phyloP scores from a whole-genome alignment of 345 rosid species.

The Anacardium occidentale region DNA sequence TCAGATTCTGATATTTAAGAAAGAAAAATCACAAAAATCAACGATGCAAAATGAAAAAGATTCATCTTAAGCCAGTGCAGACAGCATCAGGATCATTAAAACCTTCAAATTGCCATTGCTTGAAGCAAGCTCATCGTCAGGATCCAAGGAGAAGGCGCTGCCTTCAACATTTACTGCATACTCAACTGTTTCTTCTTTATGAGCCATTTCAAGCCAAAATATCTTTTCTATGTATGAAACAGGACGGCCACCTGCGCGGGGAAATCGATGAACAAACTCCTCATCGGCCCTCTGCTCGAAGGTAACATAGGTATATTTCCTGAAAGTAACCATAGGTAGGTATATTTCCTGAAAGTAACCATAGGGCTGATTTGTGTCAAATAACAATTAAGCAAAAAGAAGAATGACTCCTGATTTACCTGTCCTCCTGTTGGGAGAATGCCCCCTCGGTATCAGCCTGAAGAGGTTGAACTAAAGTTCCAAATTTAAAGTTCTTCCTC shows the following conservation, averaged over 20 bases:
- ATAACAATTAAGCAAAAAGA: background rate
- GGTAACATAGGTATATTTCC: slow-evolving; percentile 47
- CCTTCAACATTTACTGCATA: slow-evolving; percentile 72
- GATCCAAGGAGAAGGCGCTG: slow-evolving; percentile 58
- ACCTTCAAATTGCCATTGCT: slow-evolving; percentile 72
- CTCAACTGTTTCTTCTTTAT: slow-evolving; percentile 50
- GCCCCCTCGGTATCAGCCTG: slow-evolving; percentile 52
- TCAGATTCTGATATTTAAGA: slow-evolving; percentile 39
- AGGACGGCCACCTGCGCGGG: slow-evolving; percentile 39
- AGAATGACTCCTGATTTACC: slow-evolving; percentile 24
- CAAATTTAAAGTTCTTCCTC: slow-evolving; percentile 48
- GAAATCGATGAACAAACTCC: slow-evolving; percentile 43
- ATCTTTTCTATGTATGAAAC: slow-evolving; percentile 50
- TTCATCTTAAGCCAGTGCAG: background rate
- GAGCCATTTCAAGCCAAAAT: slow-evolving; percentile 62
- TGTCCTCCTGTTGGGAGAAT: slow-evolving; percentile 43
- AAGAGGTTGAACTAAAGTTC: slow-evolving; percentile 56
- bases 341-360: slow-evolving; percentile 42
- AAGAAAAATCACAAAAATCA: background rate
- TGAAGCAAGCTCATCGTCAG: slow-evolving; percentile 49
- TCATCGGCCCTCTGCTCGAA: slow-evolving; percentile 59
- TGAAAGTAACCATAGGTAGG: slow-evolving; percentile 32
- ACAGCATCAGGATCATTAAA: background rate
- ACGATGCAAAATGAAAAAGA: background rate
- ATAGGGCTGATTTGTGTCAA: slow-evolving; percentile 5